Percentiles rank a stretch among this genome's conserved stretches.
Conservation (phyloP, 2,329 filamentous ascomycete genomes). For the Neoascochyta sp. region DNA sequence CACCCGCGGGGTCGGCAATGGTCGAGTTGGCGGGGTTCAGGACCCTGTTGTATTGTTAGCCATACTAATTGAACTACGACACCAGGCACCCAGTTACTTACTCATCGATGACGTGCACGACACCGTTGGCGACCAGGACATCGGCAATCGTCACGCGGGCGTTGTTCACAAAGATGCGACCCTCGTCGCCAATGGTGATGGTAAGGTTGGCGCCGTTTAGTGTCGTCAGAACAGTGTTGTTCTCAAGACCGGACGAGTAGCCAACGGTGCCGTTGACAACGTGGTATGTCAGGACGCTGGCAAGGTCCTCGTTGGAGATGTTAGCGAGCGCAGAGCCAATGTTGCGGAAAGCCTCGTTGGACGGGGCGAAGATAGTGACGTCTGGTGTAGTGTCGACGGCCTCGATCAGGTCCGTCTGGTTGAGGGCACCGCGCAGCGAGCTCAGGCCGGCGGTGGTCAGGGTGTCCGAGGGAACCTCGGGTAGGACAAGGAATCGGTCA, state of each 20-base stretch:
- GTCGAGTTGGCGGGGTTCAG: constrained; percentile 52
- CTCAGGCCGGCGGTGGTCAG: constrained; percentile 37
- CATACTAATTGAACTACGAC: too few species aligned
- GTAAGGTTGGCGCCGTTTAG: constrained; percentile 40
- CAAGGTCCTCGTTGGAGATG: constrained; percentile 48
- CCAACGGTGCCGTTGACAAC: constrained; percentile 54
- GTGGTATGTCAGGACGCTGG: constrained; percentile 60
- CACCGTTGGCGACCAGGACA: constrained; percentile 45
- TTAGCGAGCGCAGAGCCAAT: constrained; percentile 53
- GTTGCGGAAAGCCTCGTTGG: constrained; percentile 56
- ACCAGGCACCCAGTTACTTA: too few species aligned
- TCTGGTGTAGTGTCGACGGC: constrained; percentile 44
- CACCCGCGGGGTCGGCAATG: constrained; percentile 42
- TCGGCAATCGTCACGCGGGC: constrained; percentile 43
- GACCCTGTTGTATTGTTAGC: constrained; percentile 45
- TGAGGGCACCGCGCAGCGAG: constrained; percentile 42
- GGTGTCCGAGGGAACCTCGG: constrained; percentile 29
- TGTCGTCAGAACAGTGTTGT: constrained; percentile 40
- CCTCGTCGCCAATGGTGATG: constrained; percentile 36
- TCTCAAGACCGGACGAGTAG: constrained; percentile 49
- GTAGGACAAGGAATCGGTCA: constrained; percentile 44
- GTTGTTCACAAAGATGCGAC: constrained; percentile 43
- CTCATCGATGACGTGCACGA: constrained; percentile 53
- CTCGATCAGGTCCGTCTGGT: constrained; percentile 38
- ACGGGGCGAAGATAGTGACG: constrained; percentile 63